Conservation (phyloP, 2,329 filamentous ascomycete genomes). For the Lasiodiplodia sp. region DNA sequence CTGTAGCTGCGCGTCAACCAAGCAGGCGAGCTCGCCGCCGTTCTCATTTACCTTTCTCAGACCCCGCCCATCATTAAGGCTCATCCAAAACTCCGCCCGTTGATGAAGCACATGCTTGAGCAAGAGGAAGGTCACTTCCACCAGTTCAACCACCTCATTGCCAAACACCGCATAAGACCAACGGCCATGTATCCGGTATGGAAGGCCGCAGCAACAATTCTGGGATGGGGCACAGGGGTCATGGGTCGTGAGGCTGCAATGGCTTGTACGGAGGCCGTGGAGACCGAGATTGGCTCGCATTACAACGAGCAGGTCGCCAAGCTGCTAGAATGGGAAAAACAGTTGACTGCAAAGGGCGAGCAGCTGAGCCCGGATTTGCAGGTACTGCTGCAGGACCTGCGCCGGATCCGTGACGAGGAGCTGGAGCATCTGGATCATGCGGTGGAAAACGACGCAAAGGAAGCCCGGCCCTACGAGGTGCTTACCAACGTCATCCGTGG, state of each 20-base stretch:
- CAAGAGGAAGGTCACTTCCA: slow-evolving; percentile 88
- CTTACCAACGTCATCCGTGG: slow-evolving; percentile 85
- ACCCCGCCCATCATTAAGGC: slow-evolving; percentile 79
- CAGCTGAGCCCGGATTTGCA: slow-evolving; percentile 80
- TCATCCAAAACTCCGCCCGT: slow-evolving; percentile 84
- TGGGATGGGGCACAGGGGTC: slow-evolving; percentile 89
- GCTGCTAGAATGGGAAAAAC: slow-evolving; percentile 79
- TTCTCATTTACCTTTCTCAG: slow-evolving; percentile 90
- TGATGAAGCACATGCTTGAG: slow-evolving; percentile 98
- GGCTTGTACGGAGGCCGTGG: slow-evolving; percentile 98
- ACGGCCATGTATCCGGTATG: slow-evolving; percentile 93
- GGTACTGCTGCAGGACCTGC: slow-evolving; percentile 74
- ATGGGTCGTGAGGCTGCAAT: slow-evolving; percentile 94
- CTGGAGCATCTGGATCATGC: slow-evolving; percentile 96
- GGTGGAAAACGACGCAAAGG: slow-evolving; percentile 89
- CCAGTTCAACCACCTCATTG: slow-evolving; percentile 84
- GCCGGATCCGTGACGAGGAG: slow-evolving; percentile 92
- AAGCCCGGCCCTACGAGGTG: slow-evolving; percentile 87
- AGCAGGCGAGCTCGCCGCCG: slow-evolving; percentile 95
- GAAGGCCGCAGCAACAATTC: slow-evolving; percentile 77
- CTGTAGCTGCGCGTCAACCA: slow-evolving; percentile 88
- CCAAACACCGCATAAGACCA: slow-evolving; percentile 87
- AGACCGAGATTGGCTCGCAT: slow-evolving; percentile 96
- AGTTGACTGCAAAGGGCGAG: slow-evolving; percentile 79
- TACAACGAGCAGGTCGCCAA: slow-evolving; percentile 91